These are phyloP conservation scores for Phytophthora pluvialis DNA, from an alignment of 352 stramenopile genomes.

Conservation along the genomic window DNA sequence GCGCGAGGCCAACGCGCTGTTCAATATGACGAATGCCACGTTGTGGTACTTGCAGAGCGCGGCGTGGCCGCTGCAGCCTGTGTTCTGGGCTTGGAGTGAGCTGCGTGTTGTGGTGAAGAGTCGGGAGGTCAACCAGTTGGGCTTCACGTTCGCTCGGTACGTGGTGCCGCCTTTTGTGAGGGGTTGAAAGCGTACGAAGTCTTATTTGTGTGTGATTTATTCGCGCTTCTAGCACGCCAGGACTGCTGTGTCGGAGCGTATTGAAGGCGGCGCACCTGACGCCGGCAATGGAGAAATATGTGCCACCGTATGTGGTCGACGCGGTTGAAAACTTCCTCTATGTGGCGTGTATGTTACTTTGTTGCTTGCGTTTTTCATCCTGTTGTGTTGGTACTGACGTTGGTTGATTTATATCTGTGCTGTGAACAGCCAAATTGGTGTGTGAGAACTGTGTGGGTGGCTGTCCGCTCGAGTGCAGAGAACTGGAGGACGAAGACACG, in stretches of 20 bases:
- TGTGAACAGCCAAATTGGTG: conserved; percentile 53
- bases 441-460: conserved; percentile 80
- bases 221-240: conserved; percentile 45
- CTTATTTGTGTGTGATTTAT: conserved; percentile 17
- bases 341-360: conserved; percentile 42
- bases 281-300: conserved; percentile 47
- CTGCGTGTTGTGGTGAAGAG: conserved; percentile 68
- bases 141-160: conserved; percentile 64
- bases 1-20: conserved; percentile 59
- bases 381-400: neutral
- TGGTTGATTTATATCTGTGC: conserved; percentile 8
- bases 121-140: conserved; percentile 51
- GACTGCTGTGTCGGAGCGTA: conserved; percentile 60
- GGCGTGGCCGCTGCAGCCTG: conserved; percentile 60
- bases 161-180: conserved; percentile 4
- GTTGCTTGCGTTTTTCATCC: neutral
- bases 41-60: conserved; percentile 63
- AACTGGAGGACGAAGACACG: conserved; percentile 27
- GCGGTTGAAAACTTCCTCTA: conserved; percentile 54
- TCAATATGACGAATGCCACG: conserved; percentile 53
- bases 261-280: conserved; percentile 49
- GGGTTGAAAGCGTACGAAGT: neutral
- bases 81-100: conserved; percentile 86
- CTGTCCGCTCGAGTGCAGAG: conserved; percentile 61
- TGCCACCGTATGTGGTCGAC: conserved; percentile 47